Conservation (phyloP, 2,329 filamentous ascomycete species). For the Xylaria digitata region DNA sequence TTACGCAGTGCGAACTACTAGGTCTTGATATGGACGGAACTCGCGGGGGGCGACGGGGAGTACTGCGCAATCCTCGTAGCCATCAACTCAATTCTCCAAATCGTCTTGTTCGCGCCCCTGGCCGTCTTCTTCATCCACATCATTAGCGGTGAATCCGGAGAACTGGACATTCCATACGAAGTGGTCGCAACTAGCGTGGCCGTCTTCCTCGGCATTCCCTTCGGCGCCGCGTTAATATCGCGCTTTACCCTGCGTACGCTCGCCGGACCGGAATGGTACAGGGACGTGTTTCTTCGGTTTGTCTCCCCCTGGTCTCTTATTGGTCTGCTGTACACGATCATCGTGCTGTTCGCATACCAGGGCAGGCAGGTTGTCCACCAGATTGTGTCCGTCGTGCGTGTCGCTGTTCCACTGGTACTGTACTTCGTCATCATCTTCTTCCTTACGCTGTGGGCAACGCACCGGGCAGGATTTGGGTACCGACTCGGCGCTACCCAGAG, state of each 20-base stretch:
- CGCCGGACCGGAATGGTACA: conserved; percentile 70
- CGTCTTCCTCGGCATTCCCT: conserved; percentile 85
- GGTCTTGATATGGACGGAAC: conserved; percentile 77
- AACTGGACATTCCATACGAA: conserved; percentile 64
- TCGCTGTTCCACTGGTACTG: conserved; percentile 82
- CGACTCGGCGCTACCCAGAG: conserved; percentile 78
- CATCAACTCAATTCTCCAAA: conserved; percentile 79
- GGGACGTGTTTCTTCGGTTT: conserved; percentile 75
- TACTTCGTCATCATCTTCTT: conserved; percentile 85
- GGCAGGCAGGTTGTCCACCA: conserved; percentile 81
- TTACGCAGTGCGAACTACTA: conserved; percentile 38
- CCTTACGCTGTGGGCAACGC: conserved; percentile 70
- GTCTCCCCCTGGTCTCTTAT: conserved; percentile 80
- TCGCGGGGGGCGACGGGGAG: conserved; percentile 80
- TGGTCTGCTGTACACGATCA: conserved; percentile 86
- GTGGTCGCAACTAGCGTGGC: conserved; percentile 82
- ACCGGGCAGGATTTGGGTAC: conserved; percentile 79
- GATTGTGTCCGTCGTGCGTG: conserved; percentile 83
- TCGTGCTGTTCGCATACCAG: conserved; percentile 87
- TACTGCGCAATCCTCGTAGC: conserved; percentile 87
- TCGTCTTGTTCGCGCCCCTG: conserved; percentile 77
- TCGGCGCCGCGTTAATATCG: conserved; percentile 82
- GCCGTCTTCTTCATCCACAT: conserved; percentile 76
- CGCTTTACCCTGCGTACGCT: conserved; percentile 69
- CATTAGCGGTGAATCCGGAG: conserved; percentile 63